Base-by-base conservation (phyloP, 495 filamentous ascomycete species). In the Penicillium psychrofluorescens region DNA sequence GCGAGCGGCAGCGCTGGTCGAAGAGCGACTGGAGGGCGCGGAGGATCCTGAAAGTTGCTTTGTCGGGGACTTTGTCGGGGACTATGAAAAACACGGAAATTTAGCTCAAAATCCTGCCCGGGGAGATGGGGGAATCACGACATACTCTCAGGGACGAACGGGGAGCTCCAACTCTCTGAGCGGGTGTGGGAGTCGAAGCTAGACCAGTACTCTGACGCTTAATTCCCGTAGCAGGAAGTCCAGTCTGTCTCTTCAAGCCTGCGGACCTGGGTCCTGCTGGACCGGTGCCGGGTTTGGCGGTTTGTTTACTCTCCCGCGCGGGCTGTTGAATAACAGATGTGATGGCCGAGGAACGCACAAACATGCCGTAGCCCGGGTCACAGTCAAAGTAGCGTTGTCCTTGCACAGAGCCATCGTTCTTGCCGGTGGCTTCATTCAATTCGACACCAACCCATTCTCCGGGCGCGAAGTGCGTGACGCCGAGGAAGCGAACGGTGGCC, bases 371-470 rank as follows among this genome's bases (percentile, higher is more conserved):
- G 6, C 78, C 78, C 45, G 80, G 79, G 41, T 80, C 64, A 56
- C 91, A 96, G 16, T 89, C 79, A 55, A 97, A 98, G 63, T 98
- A 98, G 33, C 88, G 74, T 50, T 90, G 78, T 35, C 89, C 91
- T 62, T 91, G 78, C 33, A 97, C 86, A 28, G 84, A 79, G 51
- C 92, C 92, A 74, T 98, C 88, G 55, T 98, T 97, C 68, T 98
- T 97, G 9, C 92, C 92, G 9, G 72, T 76, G n/a, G 79, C 68
- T 31, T 85, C 84, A 34, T 86, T 81, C 46, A 98, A 77, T 73
- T 95, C 90, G 36, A 97, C 75, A 40, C 92, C 92, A 40, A 95
- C 70, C 88, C 91, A 98, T 27, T 87, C 83, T 42, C 90, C 94
- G 4, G 62, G 58, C 29, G 87, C 80, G 63, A 97, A 95, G 46